Percentiles rank a stretch among this genome's conserved stretches.
Conservation (phyloP, 2,329 filamentous ascomycete species). For the Aspergillus caelatus region DNA sequence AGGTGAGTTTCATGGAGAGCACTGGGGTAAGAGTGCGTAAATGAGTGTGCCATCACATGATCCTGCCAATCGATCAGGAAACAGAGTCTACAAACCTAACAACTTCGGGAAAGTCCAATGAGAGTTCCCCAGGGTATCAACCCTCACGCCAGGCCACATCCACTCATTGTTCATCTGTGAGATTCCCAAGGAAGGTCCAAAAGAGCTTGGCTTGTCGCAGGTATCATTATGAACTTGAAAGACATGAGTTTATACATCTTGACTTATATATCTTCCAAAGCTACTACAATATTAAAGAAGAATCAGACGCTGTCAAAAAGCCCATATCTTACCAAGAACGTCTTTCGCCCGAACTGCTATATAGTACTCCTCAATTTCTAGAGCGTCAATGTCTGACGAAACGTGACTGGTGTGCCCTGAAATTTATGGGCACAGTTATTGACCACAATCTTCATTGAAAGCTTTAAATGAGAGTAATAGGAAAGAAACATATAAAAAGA, state of each 20-base stretch:
- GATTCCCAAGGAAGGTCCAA: neutral
- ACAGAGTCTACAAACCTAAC: neutral
- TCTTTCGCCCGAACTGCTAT: neutral
- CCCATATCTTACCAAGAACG: neutral
- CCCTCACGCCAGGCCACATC: neutral
- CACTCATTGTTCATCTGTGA: too few species aligned
- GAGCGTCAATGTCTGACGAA: neutral
- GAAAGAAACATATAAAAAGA: neutral
- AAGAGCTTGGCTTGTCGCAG: too few species aligned
- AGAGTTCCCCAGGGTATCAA: neutral
- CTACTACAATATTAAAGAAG: neutral
- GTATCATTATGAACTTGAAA: neutral
- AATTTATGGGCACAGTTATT: neutral
- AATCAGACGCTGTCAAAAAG: neutral
- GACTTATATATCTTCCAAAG: neutral
- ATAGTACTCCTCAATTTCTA: neutral
- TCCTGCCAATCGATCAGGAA: neutral
- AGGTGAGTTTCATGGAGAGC: neutral
- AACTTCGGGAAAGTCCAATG: neutral
- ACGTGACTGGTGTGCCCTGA: neutral
- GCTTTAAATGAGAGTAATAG: neutral
- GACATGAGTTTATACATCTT: neutral
- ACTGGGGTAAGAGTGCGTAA: too few species aligned
- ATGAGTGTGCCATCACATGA: constrained; percentile 4
- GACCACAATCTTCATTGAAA: neutral